Conservation (phyloP, 257 asterid species). For the Thymus quinquecostatus region DNA sequence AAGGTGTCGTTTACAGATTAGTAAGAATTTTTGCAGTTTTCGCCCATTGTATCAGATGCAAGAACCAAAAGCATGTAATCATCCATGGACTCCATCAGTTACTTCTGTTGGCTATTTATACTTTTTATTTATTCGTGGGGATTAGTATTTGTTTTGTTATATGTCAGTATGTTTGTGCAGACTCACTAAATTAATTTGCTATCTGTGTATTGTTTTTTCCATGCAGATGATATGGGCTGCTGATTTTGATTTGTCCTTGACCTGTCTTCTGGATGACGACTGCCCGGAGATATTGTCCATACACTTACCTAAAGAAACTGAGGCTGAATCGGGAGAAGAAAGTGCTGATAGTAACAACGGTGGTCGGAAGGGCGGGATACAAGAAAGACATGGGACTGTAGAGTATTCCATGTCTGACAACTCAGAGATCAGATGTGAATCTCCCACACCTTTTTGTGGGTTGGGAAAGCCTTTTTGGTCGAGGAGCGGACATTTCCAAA, state of each 20-base stretch:
- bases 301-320: slow-evolving; percentile 61
- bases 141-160: slow-evolving; percentile 15
- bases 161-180: neutral
- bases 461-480: slow-evolving; percentile 86
- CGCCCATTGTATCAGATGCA: slow-evolving; percentile 10
- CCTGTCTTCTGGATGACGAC: slow-evolving; percentile 63
- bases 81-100: slow-evolving; percentile 13
- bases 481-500: slow-evolving; percentile 57
- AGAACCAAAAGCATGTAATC: slow-evolving; percentile 3
- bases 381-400: slow-evolving; percentile 51
- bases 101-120: slow-evolving; percentile 12
- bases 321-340: slow-evolving; percentile 62
- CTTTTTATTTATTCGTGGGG: neutral
- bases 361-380: slow-evolving; percentile 46
- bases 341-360: slow-evolving; percentile 44
- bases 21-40: slow-evolving; percentile 4
- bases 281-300: slow-evolving; percentile 77
- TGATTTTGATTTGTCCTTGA: slow-evolving; percentile 78
- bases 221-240: slow-evolving; percentile 99
- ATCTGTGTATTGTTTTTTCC: slow-evolving; percentile 16
- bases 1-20: slow-evolving; percentile 10
- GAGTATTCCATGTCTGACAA: slow-evolving; percentile 56
- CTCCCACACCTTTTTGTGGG: slow-evolving; percentile 82
- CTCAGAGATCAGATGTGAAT: slow-evolving; percentile 52
- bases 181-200: slow-evolving; percentile 18